Evolutionary conservation across 768 basidiomycete genomes (phyloP).

Genomic region (Chalciporus chontae): DNA sequence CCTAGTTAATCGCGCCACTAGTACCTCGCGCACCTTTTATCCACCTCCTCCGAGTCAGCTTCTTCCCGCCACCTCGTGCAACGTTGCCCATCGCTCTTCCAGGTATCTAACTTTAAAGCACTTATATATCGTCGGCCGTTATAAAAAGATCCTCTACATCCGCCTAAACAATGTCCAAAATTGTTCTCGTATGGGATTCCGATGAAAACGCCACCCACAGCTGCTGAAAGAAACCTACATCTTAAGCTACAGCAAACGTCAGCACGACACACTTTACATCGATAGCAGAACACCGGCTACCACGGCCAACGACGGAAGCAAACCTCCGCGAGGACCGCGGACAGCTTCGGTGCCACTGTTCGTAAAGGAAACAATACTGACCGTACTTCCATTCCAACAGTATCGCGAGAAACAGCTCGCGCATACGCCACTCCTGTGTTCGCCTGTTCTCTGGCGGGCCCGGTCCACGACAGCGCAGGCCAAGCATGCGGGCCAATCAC

Average conservation of each 20-base stretch:
- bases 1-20: conserved; percentile 9
- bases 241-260: background rate
- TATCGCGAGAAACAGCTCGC: conserved; percentile 30
- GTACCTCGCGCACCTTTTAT: background rate
- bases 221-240: background rate
- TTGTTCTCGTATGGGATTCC: conserved; percentile 3
- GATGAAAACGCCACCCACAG: conserved; percentile 14
- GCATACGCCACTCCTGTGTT: conserved; percentile 29
- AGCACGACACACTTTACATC: conserved; percentile 17
- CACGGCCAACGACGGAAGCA: conserved; percentile 9
- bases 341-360: background rate
- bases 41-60: background rate
- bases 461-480: conserved; percentile 53
- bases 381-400: conserved; percentile 25
- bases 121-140: conserved; percentile 6
- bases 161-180: conserved; percentile 1
- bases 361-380: background rate
- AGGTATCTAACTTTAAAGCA: background rate
- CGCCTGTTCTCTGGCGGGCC: conserved; percentile 29
- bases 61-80: background rate
- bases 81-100: conserved; percentile 6
- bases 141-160: conserved; percentile 15
- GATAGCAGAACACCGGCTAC: conserved; percentile 6
- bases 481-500: conserved; percentile 46
- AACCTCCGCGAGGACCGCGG: background rate